Conservation (phyloP, 768 basidiomycete species). For the Antrodiella citrinella region DNA sequence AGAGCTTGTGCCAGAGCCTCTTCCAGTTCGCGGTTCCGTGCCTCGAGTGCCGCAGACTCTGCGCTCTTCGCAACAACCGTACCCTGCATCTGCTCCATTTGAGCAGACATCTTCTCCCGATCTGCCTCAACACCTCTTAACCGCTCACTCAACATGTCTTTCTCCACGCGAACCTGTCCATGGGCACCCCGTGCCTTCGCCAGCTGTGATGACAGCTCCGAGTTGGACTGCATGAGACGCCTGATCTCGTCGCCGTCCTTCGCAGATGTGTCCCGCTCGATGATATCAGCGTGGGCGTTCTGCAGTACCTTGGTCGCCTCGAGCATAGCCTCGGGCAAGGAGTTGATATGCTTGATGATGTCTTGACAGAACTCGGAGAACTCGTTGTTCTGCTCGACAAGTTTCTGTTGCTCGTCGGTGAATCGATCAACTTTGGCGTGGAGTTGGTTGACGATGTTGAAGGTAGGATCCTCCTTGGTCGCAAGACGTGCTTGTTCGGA, state of each 20-base stretch:
- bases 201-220: conserved; percentile 64
- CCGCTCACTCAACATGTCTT: conserved; percentile 63
- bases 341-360: conserved; percentile 42
- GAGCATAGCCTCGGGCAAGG: conserved; percentile 53
- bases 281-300: conserved; percentile 52
- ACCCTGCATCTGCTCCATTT: conserved; percentile 48
- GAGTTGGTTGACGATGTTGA: conserved; percentile 31
- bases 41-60: conserved; percentile 40
- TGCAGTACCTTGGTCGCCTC: conserved; percentile 48
- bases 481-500: conserved; percentile 10
- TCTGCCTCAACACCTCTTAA: conserved; percentile 52
- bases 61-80: conserved; percentile 33
- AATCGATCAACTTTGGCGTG: conserved; percentile 44
- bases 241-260: conserved; percentile 67
- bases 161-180: conserved; percentile 76
- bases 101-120: conserved; percentile 48
- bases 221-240: conserved; percentile 41
- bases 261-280: conserved; percentile 47
- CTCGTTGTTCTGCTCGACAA: conserved; percentile 40
- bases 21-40: conserved; percentile 54
- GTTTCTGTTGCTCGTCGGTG: conserved; percentile 39
- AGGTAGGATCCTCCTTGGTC: conserved; percentile 11
- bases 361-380: conserved; percentile 43
- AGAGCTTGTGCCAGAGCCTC: conserved; percentile 68
- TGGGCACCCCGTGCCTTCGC: conserved; percentile 71